A percentile compares a stretch with the other conserved stretches of the same genome.
These are phyloP conservation scores for Barnettozyma sucrosica DNA, from an alignment of 805 yeast genomes.

Conservation along the genomic window DNA sequence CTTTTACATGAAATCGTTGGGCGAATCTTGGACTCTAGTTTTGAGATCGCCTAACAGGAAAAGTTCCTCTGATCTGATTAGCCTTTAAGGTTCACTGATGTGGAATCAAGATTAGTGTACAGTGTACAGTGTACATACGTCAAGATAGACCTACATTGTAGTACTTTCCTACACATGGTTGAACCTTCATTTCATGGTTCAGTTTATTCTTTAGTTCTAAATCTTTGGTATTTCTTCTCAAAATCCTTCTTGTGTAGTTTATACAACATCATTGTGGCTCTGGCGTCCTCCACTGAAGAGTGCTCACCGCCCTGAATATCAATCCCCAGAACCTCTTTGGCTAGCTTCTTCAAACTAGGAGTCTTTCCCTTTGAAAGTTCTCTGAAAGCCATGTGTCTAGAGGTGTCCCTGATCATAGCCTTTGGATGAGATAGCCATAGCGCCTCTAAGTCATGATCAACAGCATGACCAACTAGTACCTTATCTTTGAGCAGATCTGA, in stretches of 20 bases:
- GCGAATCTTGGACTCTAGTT: conserved; percentile 6
- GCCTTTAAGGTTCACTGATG: not conserved
- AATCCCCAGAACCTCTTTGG: conserved; percentile 47
- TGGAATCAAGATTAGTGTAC: no score
- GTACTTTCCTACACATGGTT: not conserved
- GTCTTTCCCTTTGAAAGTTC: conserved; percentile 58
- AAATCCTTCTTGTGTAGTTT: conserved; percentile 56
- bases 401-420: conserved; percentile 64
- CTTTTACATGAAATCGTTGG: conserved; percentile 6
- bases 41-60: conserved; percentile 5
- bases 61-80: not conserved
- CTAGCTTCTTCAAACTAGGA: conserved; percentile 65
- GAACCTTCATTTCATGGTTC: not conserved
- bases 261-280: conserved; percentile 79
- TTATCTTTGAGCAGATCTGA: conserved; percentile 46
- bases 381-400: conserved; percentile 53
- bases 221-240: conserved; percentile 35
- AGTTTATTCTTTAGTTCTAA: conserved; percentile 2
- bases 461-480: conserved; percentile 79
- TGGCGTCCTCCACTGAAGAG: conserved; percentile 88
- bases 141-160: not conserved
- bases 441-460: conserved; percentile 70
- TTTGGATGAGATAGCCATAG: conserved; percentile 65
- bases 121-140: not conserved
- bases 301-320: conserved; percentile 73